Conservation (phyloP, 768 basidiomycete genomes). For the Mycena indigotica region DNA sequence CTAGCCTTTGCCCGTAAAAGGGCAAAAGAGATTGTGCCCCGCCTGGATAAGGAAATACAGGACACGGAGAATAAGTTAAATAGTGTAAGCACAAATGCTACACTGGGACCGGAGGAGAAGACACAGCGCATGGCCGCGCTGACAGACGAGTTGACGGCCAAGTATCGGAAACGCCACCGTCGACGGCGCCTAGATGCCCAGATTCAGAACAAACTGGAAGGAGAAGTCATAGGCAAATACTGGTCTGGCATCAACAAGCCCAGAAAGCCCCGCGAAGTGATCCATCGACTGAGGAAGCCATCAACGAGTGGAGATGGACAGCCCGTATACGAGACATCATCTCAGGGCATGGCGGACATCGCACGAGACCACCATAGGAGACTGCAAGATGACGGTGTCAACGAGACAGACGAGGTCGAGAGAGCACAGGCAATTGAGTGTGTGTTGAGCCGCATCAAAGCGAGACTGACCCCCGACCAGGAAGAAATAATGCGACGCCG, state of each 20-base stretch:
- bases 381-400: constrained; percentile 10
- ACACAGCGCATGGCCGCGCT: not conserved
- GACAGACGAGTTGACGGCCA: not conserved
- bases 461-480: not conserved
- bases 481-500: not conserved
- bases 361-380: constrained; percentile 4
- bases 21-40: constrained; percentile 1
- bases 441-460: not conserved
- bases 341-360: constrained; percentile 10
- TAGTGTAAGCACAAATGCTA: not conserved
- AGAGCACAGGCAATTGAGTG: not conserved
- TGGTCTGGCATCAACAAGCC: constrained; percentile 9
- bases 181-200: not conserved
- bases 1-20: not conserved
- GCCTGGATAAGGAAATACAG: not conserved
- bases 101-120: not conserved
- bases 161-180: not conserved
- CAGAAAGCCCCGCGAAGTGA: constrained; percentile 12
- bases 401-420: not conserved
- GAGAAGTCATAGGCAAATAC: constrained; percentile 16
- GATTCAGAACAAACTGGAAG: not conserved
- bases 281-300: not conserved
- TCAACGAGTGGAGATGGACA: not conserved
- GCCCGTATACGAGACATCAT: not conserved
- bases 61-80: constrained; percentile 7